Evolutionary conservation across 208 protist genomes (phyloP).

Genomic region (Entamoeba histolytica): DNA sequence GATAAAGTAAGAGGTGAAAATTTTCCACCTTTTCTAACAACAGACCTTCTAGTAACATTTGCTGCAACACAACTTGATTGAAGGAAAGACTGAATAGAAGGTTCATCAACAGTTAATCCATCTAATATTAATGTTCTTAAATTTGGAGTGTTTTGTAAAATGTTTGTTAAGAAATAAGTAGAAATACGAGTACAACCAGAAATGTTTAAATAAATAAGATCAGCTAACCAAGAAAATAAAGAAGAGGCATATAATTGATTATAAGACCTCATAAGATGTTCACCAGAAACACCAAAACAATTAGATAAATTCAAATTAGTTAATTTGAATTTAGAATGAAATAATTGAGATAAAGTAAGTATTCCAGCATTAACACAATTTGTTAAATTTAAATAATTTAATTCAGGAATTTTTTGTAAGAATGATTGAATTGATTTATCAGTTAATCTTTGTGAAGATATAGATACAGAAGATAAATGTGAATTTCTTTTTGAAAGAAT

Average conservation of each 20-base stretch:
- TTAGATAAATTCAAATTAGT: not conserved
- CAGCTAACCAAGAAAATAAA: not conserved
- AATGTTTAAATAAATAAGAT: not conserved
- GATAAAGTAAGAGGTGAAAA: not conserved
- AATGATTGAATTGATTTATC: not conserved
- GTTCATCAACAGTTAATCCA: not conserved
- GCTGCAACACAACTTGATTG: not conserved
- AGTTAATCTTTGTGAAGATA: not conserved
- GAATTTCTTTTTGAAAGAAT: not conserved
- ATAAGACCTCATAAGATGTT: not conserved
- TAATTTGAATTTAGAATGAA: not conserved
- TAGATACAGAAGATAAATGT: not conserved
- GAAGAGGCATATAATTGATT: not conserved
- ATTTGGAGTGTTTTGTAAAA: not conserved
- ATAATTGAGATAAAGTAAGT: not conserved
- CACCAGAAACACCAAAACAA: not conserved
- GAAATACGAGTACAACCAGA: not conserved
- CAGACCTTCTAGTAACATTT: not conserved
- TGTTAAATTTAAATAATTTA: not conserved
- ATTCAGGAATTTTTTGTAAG: not conserved
- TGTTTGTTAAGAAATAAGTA: not conserved
- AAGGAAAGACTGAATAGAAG: not conserved
- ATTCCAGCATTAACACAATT: not conserved
- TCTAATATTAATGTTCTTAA: not conserved
- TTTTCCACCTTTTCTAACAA: not conserved